Evolutionary conservation across 192 early-diverging fungal species (phyloP), one percentile per base, ranked within the genome.

Genomic region (Backusella morwellensis): DNA sequence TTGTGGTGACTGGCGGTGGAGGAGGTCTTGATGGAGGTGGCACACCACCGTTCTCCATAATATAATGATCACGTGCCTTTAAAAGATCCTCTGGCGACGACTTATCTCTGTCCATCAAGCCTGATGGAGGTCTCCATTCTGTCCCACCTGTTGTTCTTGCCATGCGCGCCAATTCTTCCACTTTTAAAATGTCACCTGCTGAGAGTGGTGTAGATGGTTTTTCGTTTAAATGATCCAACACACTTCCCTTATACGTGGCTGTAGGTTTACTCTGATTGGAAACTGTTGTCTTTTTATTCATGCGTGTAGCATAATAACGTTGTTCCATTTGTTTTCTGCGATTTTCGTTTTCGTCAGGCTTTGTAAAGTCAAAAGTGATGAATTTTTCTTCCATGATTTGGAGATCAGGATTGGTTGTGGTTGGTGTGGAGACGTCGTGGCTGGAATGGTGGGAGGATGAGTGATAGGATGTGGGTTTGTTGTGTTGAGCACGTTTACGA

Each of bases 351-450:
- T 81, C 80, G 8, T 66, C 34, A 0, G 80, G 80, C 68, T 93
- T 93, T 2, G 90, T 89, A 74, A 83, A 92, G 71, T 95, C 94
- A 73, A 89, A 95, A 17, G 87, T 81, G 7, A 85, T 80, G 76
- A 93, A 95, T 74, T 94, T 92, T 68, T 91, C 91, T 66, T 95
- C 93, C 92, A 95, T 94, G 50, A 90, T 82, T 66, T 87, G 86
- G 89, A 91, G 90, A 70, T 91, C 89, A 44, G 79, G 85, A 29
- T 79, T 81, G 14, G 76, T 86, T 42, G 80, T 84, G 8, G 78
- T 84, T 7, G 40, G 73, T 35, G 11, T 63, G 9, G 21, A 29
- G 23, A 63, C 12, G 6, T 12, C 21, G 11, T 29, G 56, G 26
- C 86, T 80, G 17, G 66, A 74, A 35, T 32, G 72, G 73, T 35